Base-by-base conservation (phyloP, 768 basidiomycete genomes). In the Leccinum truebloodii region DNA sequence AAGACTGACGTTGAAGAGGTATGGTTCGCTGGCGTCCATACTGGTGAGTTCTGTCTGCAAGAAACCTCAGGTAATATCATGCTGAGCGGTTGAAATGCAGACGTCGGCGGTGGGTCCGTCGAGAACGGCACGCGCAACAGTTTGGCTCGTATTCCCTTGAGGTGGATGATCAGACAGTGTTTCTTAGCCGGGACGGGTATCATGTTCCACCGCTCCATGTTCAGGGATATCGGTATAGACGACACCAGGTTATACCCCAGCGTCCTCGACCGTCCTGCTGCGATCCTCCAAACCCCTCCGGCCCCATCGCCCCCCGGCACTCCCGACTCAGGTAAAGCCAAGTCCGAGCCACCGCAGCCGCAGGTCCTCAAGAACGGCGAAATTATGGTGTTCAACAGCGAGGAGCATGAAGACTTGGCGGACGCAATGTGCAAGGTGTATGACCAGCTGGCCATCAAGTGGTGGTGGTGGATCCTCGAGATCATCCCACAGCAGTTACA, bases 21-120 rank as follows among this genome's bases (percentile, higher is more conserved):
- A 1, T 92, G 91, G 90, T 93, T 92, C 65, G 72, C 89, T 4
- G 90, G 90, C 0, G 84, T 81, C 65, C 90, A 92, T 63, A 83
- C 83, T 51, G 89, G 90, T 89, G 64, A 30, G 80, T 73, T 26
- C n/a, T 5, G 10, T 41, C 16, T 24, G 26, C 16, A 10, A 50
- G 28, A 20, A 22, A 3, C 22, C 8, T 8, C 18, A 13, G 18
- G 39, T 18, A 18, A 39, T 39, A 7, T 41, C 41, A 41, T n/a
- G 1, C n/a, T 41, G n/a, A 41, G 18, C n/a, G n/a, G 9, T n/a
- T n/a, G 9, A n/a, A 41, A 51, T 41, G n/a, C 54, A 90, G 89
- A 92, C 64, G 81, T 93, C 20, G 91, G 92, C 2, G 91, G 91
- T 20, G 89, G 89, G 3, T 84, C 85, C 2, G 85, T 86, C 13